A percentile compares a stretch with the other conserved stretches of the same genome.
Conservation (phyloP, 768 basidiomycete species). For the Tylopilus intermedius region DNA sequence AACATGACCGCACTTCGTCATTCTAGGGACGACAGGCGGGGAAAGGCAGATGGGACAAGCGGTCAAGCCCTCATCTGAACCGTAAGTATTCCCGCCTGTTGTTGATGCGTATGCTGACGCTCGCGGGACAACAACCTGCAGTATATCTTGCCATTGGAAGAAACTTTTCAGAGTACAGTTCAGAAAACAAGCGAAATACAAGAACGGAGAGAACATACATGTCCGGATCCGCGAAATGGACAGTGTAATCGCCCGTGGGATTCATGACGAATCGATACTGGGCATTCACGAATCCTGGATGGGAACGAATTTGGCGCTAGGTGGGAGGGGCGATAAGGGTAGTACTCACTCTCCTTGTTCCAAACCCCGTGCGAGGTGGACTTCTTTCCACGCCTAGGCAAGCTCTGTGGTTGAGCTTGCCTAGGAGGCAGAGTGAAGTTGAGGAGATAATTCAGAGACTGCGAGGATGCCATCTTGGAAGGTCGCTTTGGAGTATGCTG, state of each 20-base stretch:
- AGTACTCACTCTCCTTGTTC: constrained; percentile 88
- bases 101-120: constrained; percentile 70
- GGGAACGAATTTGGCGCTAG: constrained; percentile 13
- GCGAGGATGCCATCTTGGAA: constrained; percentile 63
- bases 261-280: constrained; percentile 96
- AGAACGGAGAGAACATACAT: constrained; percentile 55
- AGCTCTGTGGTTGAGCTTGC: constrained; percentile 54
- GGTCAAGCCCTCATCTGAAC: constrained; percentile 56
- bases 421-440: constrained; percentile 92
- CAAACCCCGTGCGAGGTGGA: constrained; percentile 60
- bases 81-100: constrained; percentile 39
- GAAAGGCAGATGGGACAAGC: constrained; percentile 95
- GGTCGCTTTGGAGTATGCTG: constrained; percentile 51
- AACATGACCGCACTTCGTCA: constrained; percentile 98
- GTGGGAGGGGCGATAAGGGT: constrained; percentile 8
- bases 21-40: constrained; percentile 81
- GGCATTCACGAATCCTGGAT: constrained; percentile 89
- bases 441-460: constrained; percentile 77
- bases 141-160: constrained; percentile 93
- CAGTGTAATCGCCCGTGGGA: constrained; percentile 86
- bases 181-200: background rate
- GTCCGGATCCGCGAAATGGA: constrained; percentile 95
- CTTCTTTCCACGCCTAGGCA: constrained; percentile 75
- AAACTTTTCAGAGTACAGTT: constrained; percentile 47
- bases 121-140: constrained; percentile 91